A percentile compares a stretch with the other conserved stretches of the same genome.
phyloP scores from a whole-genome alignment of 331 rosid genomes.

The Prunus yedoensis region DNA sequence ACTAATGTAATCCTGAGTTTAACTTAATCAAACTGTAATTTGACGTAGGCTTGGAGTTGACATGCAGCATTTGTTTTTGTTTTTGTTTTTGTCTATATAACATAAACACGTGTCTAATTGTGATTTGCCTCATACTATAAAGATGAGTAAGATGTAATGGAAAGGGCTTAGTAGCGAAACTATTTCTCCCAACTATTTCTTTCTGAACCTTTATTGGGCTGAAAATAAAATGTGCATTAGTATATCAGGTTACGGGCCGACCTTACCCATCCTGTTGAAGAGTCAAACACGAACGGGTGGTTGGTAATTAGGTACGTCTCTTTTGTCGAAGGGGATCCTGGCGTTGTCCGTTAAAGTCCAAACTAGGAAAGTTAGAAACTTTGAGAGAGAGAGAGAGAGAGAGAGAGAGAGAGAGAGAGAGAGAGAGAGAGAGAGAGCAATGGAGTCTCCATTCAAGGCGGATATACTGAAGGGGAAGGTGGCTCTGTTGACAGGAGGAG shows the following conservation, averaged over 20 bases:
- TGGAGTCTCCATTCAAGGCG: conserved; percentile 27
- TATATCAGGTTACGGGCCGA: background rate
- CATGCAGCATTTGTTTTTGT: background rate
- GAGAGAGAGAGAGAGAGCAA: background rate
- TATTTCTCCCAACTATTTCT: too few relatives aligned
- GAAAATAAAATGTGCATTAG: background rate
- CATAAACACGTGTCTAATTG: too few relatives aligned
- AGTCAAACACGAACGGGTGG: background rate
- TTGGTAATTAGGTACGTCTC: background rate
- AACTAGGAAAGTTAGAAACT: background rate
- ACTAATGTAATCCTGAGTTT: background rate
- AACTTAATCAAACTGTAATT: background rate
- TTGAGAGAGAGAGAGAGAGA: background rate
- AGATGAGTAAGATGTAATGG: too few relatives aligned
- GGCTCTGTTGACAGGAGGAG: conserved; percentile 25
- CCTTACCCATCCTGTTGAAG: background rate
- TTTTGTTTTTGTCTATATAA: too few relatives aligned
- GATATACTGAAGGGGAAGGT: conserved; percentile 20
- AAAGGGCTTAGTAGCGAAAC: too few relatives aligned
- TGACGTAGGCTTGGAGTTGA: background rate
- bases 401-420: background rate
- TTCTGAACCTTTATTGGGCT: background rate
- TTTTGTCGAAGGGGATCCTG: background rate
- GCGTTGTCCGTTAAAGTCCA: background rate
- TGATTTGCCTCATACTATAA: too few relatives aligned